Percentiles rank a stretch among this genome's conserved stretches.
Evolutionary conservation across 495 filamentous ascomycete genomes (phyloP).

Genomic region (Lasiosphaeria ovina): DNA sequence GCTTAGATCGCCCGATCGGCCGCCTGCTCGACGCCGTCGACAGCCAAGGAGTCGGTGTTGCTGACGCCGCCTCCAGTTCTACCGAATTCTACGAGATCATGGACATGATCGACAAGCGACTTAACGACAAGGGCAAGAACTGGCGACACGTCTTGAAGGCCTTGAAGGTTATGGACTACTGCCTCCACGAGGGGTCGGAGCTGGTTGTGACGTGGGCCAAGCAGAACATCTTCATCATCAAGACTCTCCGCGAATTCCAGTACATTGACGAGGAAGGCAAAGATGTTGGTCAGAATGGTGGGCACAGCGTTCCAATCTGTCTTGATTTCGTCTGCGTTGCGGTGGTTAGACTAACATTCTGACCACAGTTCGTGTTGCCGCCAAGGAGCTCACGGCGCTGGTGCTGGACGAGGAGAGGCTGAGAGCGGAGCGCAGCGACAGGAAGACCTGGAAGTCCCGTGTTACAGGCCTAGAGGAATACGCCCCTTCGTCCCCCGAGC

Average conservation of each 20-base stretch:
- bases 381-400: constrained; percentile 93
- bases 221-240: constrained; percentile 98
- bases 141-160: constrained; percentile 99
- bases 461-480: constrained; percentile 91
- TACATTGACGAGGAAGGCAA: constrained; percentile 92
- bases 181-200: constrained; percentile 95
- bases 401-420: constrained; percentile 93
- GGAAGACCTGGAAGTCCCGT: constrained; percentile 94
- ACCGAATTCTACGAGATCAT: constrained; percentile 99
- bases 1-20: no score
- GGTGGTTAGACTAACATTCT: constrained; percentile 12
- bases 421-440: constrained; percentile 84
- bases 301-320: constrained; percentile 8
- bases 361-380: constrained; percentile 80
- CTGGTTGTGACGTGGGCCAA: constrained; percentile 96
- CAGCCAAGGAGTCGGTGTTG: not conserved
- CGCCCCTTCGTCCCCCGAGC: constrained; percentile 42
- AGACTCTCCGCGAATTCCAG: constrained; percentile 93
- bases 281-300: constrained; percentile 96
- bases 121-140: constrained; percentile 99
- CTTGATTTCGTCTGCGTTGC: not conserved
- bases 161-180: constrained; percentile 96
- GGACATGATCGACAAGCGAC: constrained; percentile 98
- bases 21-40: not conserved
- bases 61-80: constrained; percentile 18